Evolutionary conservation across 2,329 filamentous ascomycete species (phyloP).

Genomic region (Tolypocladium album): DNA sequence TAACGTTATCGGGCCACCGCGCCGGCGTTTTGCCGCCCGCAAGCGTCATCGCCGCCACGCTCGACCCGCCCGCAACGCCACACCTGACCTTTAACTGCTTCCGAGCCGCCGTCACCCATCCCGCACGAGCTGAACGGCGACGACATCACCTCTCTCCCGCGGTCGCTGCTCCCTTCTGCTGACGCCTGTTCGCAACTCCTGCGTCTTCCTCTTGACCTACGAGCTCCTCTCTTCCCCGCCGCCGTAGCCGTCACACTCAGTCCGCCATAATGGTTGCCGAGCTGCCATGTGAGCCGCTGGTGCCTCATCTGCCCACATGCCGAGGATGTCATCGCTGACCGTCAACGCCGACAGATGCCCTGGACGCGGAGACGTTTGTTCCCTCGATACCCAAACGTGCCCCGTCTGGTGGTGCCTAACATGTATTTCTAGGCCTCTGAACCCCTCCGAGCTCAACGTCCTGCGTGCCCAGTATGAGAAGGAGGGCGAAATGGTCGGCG

Average conservation of each 20-base stretch:
- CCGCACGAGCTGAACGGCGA: background rate
- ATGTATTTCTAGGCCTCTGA: constrained; percentile 56
- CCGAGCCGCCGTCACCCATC: background rate
- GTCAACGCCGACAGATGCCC: constrained; percentile 51
- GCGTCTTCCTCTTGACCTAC: background rate
- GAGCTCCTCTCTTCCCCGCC: background rate
- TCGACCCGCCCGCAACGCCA: background rate
- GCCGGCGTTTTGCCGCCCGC: background rate
- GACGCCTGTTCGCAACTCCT: background rate
- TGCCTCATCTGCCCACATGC: background rate
- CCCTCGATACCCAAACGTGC: constrained; percentile 2
- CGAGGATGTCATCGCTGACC: constrained; percentile 5
- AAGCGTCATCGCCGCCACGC: background rate
- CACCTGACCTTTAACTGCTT: background rate
- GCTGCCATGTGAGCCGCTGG: constrained; percentile 32
- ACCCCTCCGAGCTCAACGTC: constrained; percentile 84
- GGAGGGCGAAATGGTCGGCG: constrained; percentile 90
- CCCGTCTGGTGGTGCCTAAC: constrained; percentile 1
- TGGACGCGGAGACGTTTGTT: constrained; percentile 85
- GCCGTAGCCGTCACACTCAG: background rate
- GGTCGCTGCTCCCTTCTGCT: background rate
- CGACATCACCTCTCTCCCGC: background rate
- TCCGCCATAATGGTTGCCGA: constrained; percentile 32
- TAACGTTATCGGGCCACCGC: background rate
- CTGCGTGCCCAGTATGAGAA: constrained; percentile 92